A percentile compares a stretch with the other conserved stretches of the same genome.
Conservation (phyloP, 345 rosid species). For the Aegle marmelos region DNA sequence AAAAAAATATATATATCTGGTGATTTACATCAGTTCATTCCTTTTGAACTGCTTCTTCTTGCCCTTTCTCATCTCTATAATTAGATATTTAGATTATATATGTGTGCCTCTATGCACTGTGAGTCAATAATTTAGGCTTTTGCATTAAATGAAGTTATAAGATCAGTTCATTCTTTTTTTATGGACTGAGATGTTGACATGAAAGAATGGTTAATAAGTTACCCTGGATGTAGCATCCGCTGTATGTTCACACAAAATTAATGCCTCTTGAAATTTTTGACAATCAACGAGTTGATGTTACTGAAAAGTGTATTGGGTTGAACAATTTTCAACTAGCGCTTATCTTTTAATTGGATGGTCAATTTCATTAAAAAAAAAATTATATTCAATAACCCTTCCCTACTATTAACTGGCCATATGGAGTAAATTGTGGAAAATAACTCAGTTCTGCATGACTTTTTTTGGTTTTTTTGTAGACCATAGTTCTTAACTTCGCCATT, state of each 20-base stretch:
- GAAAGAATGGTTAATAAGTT: neutral
- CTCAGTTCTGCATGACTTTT: neutral
- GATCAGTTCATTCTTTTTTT: too few species aligned
- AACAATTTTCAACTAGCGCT: too few species aligned
- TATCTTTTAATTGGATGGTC: too few species aligned
- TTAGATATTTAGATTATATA: neutral
- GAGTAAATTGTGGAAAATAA: neutral
- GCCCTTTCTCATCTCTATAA: neutral
- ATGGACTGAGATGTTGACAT: neutral
- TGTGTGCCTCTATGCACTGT: neutral
- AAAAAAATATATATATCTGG: neutral
- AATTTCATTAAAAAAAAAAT: neutral
- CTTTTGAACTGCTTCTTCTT: slow-evolving; percentile 27
- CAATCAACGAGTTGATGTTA: too few species aligned
- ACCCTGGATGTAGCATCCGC: slow-evolving; percentile 7
- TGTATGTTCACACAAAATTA: neutral
- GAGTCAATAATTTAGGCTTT: slow-evolving; percentile 17
- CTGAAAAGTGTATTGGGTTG: too few species aligned
- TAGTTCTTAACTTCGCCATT: neutral
- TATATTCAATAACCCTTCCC: neutral
- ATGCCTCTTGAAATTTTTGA: too few species aligned
- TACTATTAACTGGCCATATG: neutral
- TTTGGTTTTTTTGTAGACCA: neutral
- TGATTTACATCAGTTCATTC: slow-evolving; percentile 29
- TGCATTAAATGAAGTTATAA: slow-evolving; percentile 13